Base-by-base conservation (phyloP, 176 grass and related monocot species). In the Pontederia crassipes region DNA sequence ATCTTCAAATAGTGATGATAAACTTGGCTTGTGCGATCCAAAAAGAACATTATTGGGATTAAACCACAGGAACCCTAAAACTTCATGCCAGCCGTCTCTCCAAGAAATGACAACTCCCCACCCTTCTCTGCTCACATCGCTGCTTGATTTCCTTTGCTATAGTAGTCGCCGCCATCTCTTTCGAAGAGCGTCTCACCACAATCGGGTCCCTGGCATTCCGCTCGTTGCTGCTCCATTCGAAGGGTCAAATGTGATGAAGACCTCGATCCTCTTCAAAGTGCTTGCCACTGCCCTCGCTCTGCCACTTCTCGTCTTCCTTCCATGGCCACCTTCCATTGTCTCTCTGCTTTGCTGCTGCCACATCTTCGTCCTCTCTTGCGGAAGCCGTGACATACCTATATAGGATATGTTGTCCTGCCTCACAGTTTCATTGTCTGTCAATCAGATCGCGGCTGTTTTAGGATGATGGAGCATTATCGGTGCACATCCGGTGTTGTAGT, bases 291-390 rank as follows among this genome's bases (percentile, higher is more conserved):
- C 20, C 20, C 20, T 5, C 45, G 45, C 61, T 46, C 61, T 11
- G 17, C 45, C 1, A 14, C 49, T 9, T 10, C 49, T 52, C 3
- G 14, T 3, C 10, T 12, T 49, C 17, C n/a, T 8, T 17, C 62
- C 46, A 65, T 65, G 62, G 46, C 62, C 46, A n/a, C 46, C 11
- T 11, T 65, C 45, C 35, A 65, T 65, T 47, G 45, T 20, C 62
- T 65, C 45, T 50, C 62, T 48, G 62, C 47, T 65, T 47, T 6
- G 46, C 62, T 6, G 40, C 46, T 3, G 16, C 0, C 20, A 24
- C 20, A 24, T 24, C 20, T 8, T 45, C 17, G 14, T 65, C 16
- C 10, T 49, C 45, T 14, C 62, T 18, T 9, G 46, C 45, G 10
- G 10, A 16, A 5, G 28, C 8, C 28, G 59, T 35, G 9, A 35